Conservation (phyloP, 78 protist genomes). For the Speleostelium caveatum region DNA sequence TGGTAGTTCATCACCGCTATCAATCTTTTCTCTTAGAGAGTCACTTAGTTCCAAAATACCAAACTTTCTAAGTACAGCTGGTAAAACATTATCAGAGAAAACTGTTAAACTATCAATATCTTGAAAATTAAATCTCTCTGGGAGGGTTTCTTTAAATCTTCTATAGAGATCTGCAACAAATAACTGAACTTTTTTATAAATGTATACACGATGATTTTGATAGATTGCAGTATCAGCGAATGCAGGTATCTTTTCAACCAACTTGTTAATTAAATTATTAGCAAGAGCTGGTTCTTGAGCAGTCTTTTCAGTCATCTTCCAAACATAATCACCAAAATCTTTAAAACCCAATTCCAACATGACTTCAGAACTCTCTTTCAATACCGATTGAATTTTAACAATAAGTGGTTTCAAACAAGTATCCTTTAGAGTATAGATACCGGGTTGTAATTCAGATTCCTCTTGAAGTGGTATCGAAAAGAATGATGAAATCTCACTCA, state of each 20-base stretch:
- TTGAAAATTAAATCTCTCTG: conserved; percentile 32
- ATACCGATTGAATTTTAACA: conserved; percentile 5
- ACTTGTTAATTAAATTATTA: not conserved
- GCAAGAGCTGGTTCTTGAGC: conserved; percentile 13
- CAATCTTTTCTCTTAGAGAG: not conserved
- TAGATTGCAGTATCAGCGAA: conserved; percentile 6
- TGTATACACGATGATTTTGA: conserved; percentile 1
- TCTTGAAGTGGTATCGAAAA: conserved; percentile 32
- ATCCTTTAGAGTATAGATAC: conserved; percentile 40
- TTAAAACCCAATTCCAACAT: conserved; percentile 11
- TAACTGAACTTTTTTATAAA: conserved; percentile 50
- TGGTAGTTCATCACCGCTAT: conserved; percentile 13
- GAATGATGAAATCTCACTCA: conserved; percentile 26
- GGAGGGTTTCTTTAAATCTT: conserved; percentile 12
- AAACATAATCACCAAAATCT: conserved; percentile 40
- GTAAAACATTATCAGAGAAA: conserved; percentile 65
- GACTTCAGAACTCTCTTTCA: conserved; percentile 20
- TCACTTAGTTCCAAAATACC: conserved; percentile 20
- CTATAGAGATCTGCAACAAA: conserved; percentile 42
- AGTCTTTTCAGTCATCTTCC: not conserved
- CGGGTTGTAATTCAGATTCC: conserved; percentile 36
- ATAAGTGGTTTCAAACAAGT: conserved; percentile 36
- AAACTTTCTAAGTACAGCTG: conserved; percentile 58
- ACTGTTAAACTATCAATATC: conserved; percentile 41
- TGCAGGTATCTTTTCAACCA: conserved; percentile 42